Base-by-base conservation (phyloP, 331 rosid genomes). In the Saraca asoca region DNA sequence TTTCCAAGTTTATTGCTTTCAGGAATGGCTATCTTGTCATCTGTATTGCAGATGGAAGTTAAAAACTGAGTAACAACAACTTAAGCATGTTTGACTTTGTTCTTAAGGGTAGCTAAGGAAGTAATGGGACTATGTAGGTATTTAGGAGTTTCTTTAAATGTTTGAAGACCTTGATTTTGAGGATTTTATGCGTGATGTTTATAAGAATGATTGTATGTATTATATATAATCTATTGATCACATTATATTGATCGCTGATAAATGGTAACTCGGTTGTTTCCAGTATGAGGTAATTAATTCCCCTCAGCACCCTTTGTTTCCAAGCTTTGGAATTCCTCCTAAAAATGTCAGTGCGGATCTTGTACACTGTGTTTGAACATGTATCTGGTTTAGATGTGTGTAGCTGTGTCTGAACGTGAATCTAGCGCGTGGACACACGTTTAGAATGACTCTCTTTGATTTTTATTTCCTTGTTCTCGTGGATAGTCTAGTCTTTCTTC, bases 21-120 rank as follows among this genome's bases (percentile, higher is more conserved):
- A 83, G 92, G 89, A 79, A 68, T 77, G 69, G 56, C 76, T 60
- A 18, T 70, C 53, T 78, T 60, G 29, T 70, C 53, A 51, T 65
- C 70, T 24, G 71, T 53, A 62, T 74, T 64, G 89, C 29, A 68
- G 78, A 67, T 73, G 85, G 73, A 69, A 58, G 45, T 43, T 9
- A 53, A 78, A 65, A 68, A 24, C 31, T 24, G 63, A 63, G 72
- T 24, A 64, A 58, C 46, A 66, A 71, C 70, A 9, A 75, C 62
- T 51, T 45, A 57, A 82, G 71, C 77, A 64, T 72, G 70, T 61
- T 60, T 51, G 68, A n/a, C n/a, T n/a, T 69, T 56, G 31, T 24
- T 24, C 31, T 24, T 13, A 53, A 71, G 78, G 77, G 88, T 82
- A 79, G 85, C 88, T 70, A 70, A 61, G 43, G 75, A 52, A 65